Evolutionary conservation across 805 yeast genomes (phyloP), one percentile per base, ranked within the genome.

Genomic region (Barnettozyma sp.): DNA sequence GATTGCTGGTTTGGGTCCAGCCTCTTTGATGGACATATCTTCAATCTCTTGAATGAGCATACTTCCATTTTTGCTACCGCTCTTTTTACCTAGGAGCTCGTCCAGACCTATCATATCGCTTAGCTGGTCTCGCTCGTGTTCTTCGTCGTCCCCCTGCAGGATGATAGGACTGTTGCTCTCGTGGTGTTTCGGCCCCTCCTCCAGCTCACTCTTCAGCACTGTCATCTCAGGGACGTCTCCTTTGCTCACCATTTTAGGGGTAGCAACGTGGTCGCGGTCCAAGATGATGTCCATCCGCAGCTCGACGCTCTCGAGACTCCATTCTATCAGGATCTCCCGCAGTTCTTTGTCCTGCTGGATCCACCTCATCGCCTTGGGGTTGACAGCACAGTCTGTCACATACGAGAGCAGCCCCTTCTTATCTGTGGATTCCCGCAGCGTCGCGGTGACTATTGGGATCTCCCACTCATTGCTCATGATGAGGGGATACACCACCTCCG

Each of bases 281-380:
- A 87, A 63, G 4, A 62, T 56, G 2, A 76, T 54, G 33, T 66
- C 62, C 12, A 59, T 62, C 18, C 69, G 50, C 40, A 78, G 60
- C 53, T 85, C 95, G 4, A 83, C 75, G 9, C 87, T 71, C 51
- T 85, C 94, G 26, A 86, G 55, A 49, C 94, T 80, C 82, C 95
- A 85, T 52, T 85, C 95, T 6, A 82, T 71, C 33, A 84, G 54
- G 11, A 86, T 78, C 31, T 75, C 66, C 40, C 76, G 65, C 37
- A 86, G 64, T 34, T 82, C 82, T 1, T 60, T 45, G 43, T 78
- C 80, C 26, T 68, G 47, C 28, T 71, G 64, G 22, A 78, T 68
- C 80, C 88, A 78, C 28, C 63, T 60, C 60, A 78, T 68, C 33
- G 87, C 75, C 23, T 59, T 60, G 7, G 73, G 66, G 52, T 84